These are phyloP conservation scores for Osmozyma mogii DNA, from an alignment of 805 yeast species.

Conservation along the genomic window DNA sequence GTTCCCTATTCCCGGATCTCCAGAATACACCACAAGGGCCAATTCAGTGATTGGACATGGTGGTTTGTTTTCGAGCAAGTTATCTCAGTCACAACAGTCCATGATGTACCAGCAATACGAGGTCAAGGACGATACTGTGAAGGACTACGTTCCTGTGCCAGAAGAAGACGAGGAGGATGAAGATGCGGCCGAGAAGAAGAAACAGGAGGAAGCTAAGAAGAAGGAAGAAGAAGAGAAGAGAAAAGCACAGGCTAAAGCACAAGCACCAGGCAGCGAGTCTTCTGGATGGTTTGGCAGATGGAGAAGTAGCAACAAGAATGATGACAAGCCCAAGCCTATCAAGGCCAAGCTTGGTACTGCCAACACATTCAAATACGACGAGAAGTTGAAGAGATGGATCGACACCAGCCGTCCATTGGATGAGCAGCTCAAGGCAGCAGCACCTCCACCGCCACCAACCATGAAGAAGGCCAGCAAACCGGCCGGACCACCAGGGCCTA, in stretches of 20 bases:
- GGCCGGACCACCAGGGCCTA: too few relatives aligned
- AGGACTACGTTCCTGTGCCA: constrained; percentile 33
- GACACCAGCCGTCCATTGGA: constrained; percentile 59
- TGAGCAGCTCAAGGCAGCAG: constrained; percentile 47
- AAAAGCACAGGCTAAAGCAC: constrained; percentile 41
- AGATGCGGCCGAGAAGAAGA: constrained; percentile 29
- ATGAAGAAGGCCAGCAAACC: constrained; percentile 19
- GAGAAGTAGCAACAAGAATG: constrained; percentile 31
- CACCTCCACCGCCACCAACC: constrained; percentile 64
- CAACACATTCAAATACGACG: constrained; percentile 70
- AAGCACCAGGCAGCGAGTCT: constrained; percentile 7
- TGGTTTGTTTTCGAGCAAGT: constrained; percentile 30
- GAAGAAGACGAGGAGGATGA: constrained; percentile 40
- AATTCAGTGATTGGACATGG: constrained; percentile 33
- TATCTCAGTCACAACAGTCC: constrained; percentile 38
- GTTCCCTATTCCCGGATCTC: constrained; percentile 39
- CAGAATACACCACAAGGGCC: constrained; percentile 37
- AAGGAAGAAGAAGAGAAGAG: constrained; percentile 14
- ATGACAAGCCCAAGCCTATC: constrained; percentile 57
- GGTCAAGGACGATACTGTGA: constrained; percentile 37
- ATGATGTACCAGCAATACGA: constrained; percentile 38
- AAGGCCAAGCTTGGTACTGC: constrained; percentile 76
- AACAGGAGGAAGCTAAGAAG: constrained; percentile 14
- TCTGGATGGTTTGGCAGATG: constrained; percentile 48
- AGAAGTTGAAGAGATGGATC: constrained; percentile 80